Evolutionary conservation across 1,139 yeast species (phyloP).

Genomic region (Debaryomyces nepalensis): DNA sequence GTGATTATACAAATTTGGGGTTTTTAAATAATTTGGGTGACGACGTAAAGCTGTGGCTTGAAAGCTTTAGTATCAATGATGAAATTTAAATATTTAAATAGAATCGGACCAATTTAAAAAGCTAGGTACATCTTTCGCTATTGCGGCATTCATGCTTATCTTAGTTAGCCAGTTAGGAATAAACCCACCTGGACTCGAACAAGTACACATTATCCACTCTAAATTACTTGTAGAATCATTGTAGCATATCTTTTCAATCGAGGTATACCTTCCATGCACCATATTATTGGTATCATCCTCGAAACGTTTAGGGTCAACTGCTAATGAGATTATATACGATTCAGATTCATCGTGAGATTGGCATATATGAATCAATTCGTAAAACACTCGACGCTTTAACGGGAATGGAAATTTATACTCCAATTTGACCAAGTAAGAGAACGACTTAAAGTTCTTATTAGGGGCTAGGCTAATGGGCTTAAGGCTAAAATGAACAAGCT

Average conservation of each 20-base stretch:
- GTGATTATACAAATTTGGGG: constrained; percentile 37
- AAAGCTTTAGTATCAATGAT: constrained; percentile 28
- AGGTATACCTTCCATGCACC: constrained; percentile 55
- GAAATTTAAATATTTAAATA: constrained; percentile 19
- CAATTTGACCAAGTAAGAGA: constrained; percentile 32
- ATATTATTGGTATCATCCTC: constrained; percentile 20
- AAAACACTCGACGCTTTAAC: constrained; percentile 55
- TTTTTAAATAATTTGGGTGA: constrained; percentile 50
- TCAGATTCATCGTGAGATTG: constrained; percentile 33
- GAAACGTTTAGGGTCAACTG: constrained; percentile 33
- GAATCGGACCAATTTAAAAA: constrained; percentile 52
- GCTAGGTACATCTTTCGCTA: constrained; percentile 70
- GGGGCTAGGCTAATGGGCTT: constrained; percentile 19
- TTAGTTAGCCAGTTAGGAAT: constrained; percentile 69
- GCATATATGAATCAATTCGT: constrained; percentile 57
- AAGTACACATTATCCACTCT: constrained; percentile 67
- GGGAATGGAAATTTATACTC: constrained; percentile 57
- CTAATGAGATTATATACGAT: constrained; percentile 58
- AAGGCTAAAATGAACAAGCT: constrained; percentile 29
- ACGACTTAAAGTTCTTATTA: constrained; percentile 15
- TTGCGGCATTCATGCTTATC: constrained; percentile 56
- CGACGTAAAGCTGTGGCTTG: constrained; percentile 50
- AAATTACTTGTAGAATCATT: constrained; percentile 43
- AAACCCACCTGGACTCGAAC: constrained; percentile 68
- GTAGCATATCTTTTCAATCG: constrained; percentile 58